Percentiles rank a stretch among this genome's conserved stretches.
phyloP scores from a whole-genome alignment of 257 asterid genomes.

The Solanum raphanifolium region DNA sequence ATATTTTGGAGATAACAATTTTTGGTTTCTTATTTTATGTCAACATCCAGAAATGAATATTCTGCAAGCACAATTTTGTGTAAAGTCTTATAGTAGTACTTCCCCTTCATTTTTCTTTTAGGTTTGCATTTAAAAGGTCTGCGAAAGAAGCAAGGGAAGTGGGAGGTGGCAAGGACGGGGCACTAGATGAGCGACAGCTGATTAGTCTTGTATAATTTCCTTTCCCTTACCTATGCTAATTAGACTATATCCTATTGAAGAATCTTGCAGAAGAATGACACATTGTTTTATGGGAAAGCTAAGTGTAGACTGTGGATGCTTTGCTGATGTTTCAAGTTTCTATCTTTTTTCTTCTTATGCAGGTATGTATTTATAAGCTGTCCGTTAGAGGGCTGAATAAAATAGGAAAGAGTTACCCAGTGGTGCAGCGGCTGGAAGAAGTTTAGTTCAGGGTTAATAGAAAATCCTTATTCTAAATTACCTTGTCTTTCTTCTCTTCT shows the following conservation, averaged over 20 bases:
- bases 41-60: background rate
- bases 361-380: constrained; percentile 17
- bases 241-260: background rate
- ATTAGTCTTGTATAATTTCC: background rate
- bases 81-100: background rate
- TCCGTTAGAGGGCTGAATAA: background rate
- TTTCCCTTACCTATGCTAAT: background rate
- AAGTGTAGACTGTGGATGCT: background rate
- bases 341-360: constrained; percentile 31
- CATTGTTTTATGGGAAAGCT: background rate
- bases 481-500: background rate
- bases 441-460: background rate
- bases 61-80: background rate
- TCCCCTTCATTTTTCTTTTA: background rate
- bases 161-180: background rate
- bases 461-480: background rate
- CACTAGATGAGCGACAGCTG: background rate
- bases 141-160: background rate
- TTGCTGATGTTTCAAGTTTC: constrained; percentile 6
- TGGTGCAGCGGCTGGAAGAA: background rate
- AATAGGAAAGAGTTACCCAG: background rate
- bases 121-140: background rate
- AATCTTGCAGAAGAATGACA: background rate
- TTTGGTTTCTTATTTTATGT: background rate
- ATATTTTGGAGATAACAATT: background rate